Evolutionary conservation across 805 yeast genomes (phyloP), one percentile per base, ranked within the genome.

Genomic region (Clavispora phyllophila): DNA sequence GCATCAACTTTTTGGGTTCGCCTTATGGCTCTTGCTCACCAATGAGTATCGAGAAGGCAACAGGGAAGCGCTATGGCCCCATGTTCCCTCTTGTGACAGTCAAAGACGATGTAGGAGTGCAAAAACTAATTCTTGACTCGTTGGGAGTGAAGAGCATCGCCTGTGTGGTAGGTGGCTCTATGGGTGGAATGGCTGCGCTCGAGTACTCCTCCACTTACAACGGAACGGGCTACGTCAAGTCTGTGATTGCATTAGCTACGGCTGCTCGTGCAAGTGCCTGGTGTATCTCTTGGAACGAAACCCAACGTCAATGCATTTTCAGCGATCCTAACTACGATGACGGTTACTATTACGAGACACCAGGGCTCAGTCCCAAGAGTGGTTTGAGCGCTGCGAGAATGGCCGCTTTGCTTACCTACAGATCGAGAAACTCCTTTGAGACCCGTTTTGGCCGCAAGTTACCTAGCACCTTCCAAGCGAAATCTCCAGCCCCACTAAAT

Each of bases 241-340:
- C 76, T 33, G 70, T 86, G 18, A 82, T 91, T 12, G 91, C 96
- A 0, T 66, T 91, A 41, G 99, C 99, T 1, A 91, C 98, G 0
- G 81, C 95, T 20, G 96, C 98, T 0, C 74, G 95, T 57, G 95
- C 90, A 35, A 84, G 95, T 2, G 99, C 99, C 0, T 93, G 99
- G 99, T 93, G 98, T 52, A 93, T 93, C 32, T 87, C 96, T 4
- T 93, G 99, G 99, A 91, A 95, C 42, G 99, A 93, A 60, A 95
- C 99, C 2, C 99, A 93, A 65, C 77, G 99, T 54, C 99, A 93
- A 61, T 82, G 96, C 49, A 88, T 93, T 23, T 93, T 90, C 64
- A 84, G 96, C 10, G 99, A 93, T 61, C 98, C 98, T 9, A 84
- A 85, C 58, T 93, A 89, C 61, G 73, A 78, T 43, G 96, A 90